phyloP scores from a whole-genome alignment of 1,139 yeast genomes.

The Kluyveromyces sp. region DNA sequence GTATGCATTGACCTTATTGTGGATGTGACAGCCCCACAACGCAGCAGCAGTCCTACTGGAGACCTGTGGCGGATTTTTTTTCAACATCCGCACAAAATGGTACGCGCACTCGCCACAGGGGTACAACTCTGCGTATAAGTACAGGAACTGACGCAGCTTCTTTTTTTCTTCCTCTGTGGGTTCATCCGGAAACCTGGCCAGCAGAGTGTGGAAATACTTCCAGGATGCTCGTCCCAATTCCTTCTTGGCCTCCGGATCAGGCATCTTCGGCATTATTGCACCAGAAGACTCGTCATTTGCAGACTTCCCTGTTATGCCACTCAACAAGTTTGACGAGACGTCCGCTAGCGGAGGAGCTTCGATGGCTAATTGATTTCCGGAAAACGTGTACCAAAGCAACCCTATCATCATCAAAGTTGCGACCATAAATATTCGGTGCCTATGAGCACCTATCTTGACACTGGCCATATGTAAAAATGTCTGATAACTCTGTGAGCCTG shows the following conservation, averaged over 20 bases:
- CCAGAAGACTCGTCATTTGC: not conserved
- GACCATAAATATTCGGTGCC: constrained; percentile 9
- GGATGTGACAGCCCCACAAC: constrained; percentile 95
- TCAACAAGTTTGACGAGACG: not conserved
- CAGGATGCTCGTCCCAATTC: constrained; percentile 77
- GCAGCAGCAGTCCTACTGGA: constrained; percentile 75
- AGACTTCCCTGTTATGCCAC: not conserved
- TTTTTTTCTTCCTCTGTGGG: constrained; percentile 60
- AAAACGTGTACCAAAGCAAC: constrained; percentile 11
- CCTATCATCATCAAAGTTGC: constrained; percentile 8
- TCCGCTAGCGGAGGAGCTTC: not conserved
- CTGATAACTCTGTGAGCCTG: no score
- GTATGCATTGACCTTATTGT: constrained; percentile 73
- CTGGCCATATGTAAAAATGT: not conserved
- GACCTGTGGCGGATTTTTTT: constrained; percentile 78
- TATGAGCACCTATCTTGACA: constrained; percentile 3
- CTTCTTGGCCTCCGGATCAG: constrained; percentile 43
- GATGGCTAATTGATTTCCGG: constrained; percentile 13
- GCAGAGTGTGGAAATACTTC: constrained; percentile 82
- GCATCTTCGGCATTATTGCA: constrained; percentile 77
- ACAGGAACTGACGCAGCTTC: constrained; percentile 50
- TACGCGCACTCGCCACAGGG: constrained; percentile 96
- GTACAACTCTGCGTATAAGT: constrained; percentile 66
- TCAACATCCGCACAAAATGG: constrained; percentile 67
- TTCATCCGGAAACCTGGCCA: constrained; percentile 83